These are phyloP conservation scores for Blastosporella zonata DNA, from an alignment of 1,284 basidiomycete species.

Conservation along the genomic window DNA sequence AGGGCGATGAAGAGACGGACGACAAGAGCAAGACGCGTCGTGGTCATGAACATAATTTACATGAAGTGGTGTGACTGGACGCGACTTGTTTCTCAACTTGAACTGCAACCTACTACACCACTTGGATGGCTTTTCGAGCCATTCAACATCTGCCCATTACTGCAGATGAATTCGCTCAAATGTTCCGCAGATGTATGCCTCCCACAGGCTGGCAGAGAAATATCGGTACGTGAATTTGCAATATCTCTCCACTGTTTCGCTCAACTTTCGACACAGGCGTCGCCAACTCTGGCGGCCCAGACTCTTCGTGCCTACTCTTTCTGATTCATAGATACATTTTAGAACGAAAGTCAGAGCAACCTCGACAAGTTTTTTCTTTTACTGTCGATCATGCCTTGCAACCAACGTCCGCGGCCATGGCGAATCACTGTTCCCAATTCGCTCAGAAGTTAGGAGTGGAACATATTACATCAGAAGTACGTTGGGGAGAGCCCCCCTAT, in stretches of 20 bases:
- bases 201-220: constrained; percentile 37
- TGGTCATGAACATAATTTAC: constrained; percentile 12
- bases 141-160: constrained; percentile 31
- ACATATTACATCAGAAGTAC: constrained; percentile 45
- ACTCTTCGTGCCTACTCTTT: constrained; percentile 73
- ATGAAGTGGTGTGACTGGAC: not conserved
- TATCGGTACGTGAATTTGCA: constrained; percentile 34
- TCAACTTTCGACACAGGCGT: constrained; percentile 43
- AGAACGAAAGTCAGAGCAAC: constrained; percentile 18
- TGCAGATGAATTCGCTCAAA: constrained; percentile 41
- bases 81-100: not conserved
- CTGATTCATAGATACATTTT: constrained; percentile 48
- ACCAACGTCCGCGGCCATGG: constrained; percentile 51
- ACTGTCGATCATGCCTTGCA: constrained; percentile 71
- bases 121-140: constrained; percentile 8
- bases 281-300: constrained; percentile 76
- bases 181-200: constrained; percentile 37
- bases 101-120: too few species aligned
- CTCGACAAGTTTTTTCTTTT: constrained; percentile 48
- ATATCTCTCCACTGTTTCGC: not conserved
- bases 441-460: constrained; percentile 45
- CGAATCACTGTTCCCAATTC: constrained; percentile 39
- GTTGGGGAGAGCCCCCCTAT: constrained; percentile 54
- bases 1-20: constrained; percentile 63
- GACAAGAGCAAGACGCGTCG: constrained; percentile 30